Conservation (phyloP, 192 early-diverging fungal genomes). For the Gamsiella multidivaricata region DNA sequence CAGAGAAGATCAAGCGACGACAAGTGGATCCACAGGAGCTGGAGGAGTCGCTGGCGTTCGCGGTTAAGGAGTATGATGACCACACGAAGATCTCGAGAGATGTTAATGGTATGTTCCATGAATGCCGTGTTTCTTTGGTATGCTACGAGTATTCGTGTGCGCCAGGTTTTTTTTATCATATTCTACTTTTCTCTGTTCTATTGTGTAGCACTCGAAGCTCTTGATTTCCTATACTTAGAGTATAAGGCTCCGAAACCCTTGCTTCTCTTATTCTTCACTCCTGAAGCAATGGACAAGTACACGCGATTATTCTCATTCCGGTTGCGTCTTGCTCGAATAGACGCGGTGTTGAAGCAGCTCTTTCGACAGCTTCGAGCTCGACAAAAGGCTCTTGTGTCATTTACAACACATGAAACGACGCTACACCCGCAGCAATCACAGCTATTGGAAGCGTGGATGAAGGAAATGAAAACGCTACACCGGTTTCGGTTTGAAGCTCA, state of each 20-base stretch:
- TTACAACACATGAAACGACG: neutral
- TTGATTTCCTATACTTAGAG: conserved; percentile 62
- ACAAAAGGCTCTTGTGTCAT: conserved; percentile 1
- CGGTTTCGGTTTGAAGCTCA: conserved; percentile 59
- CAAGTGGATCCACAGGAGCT: conserved; percentile 29
- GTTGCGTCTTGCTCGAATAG: conserved; percentile 54
- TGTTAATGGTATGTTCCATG: conserved; percentile 54
- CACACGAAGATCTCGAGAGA: conserved; percentile 39
- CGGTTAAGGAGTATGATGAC: conserved; percentile 46
- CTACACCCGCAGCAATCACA: neutral
- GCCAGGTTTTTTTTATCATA: neutral
- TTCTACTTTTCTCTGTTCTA: neutral
- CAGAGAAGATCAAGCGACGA: too few species aligned
- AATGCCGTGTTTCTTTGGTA: neutral
- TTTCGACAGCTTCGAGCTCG: conserved; percentile 41
- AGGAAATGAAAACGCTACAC: conserved; percentile 44
- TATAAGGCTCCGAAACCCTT: conserved; percentile 61
- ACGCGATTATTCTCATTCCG: conserved; percentile 61
- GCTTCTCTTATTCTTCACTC: conserved; percentile 56
- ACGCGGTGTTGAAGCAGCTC: conserved; percentile 48
- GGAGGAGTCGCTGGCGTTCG: conserved; percentile 57
- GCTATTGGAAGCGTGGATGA: neutral
- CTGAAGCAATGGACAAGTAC: conserved; percentile 55
- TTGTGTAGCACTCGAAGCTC: conserved; percentile 53
- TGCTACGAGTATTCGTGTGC: too few species aligned